Percentiles rank a stretch among this genome's conserved stretches.
phyloP scores from a whole-genome alignment of 1,284 basidiomycete genomes.

The Cystobasidiaceae sp. region DNA sequence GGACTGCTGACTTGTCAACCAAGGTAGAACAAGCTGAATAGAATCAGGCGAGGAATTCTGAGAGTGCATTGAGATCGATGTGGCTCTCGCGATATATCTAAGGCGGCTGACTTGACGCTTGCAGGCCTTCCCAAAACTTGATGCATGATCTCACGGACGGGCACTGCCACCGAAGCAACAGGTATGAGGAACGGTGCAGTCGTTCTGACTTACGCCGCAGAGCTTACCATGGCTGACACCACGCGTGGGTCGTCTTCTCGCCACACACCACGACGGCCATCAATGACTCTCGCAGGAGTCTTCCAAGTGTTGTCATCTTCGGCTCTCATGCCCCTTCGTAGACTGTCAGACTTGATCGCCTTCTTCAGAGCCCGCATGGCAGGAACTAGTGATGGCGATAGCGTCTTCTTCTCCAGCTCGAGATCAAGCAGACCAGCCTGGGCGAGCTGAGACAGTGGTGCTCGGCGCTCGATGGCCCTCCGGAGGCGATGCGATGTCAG shows the following conservation, averaged over 20 bases:
- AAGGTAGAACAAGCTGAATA: too few relatives aligned
- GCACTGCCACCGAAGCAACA: neutral
- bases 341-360: neutral
- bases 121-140: constrained; percentile 2
- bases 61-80: too few relatives aligned
- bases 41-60: too few relatives aligned
- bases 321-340: neutral
- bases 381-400: neutral
- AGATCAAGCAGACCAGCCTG: neutral
- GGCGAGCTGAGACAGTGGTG: neutral
- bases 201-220: neutral
- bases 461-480: neutral
- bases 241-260: constrained; percentile 3
- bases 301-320: neutral
- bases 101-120: too few relatives aligned
- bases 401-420: neutral
- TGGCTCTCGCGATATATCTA: too few relatives aligned
- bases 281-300: neutral
- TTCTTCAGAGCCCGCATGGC: constrained; percentile 12
- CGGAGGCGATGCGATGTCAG: constrained; percentile 4
- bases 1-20: too few relatives aligned
- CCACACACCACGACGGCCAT: neutral
- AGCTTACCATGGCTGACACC: neutral
- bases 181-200: too few relatives aligned
- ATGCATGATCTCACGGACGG: constrained; percentile 1